Evolutionary conservation across 805 yeast genomes (phyloP).

Genomic region (Peterozyma toletana): DNA sequence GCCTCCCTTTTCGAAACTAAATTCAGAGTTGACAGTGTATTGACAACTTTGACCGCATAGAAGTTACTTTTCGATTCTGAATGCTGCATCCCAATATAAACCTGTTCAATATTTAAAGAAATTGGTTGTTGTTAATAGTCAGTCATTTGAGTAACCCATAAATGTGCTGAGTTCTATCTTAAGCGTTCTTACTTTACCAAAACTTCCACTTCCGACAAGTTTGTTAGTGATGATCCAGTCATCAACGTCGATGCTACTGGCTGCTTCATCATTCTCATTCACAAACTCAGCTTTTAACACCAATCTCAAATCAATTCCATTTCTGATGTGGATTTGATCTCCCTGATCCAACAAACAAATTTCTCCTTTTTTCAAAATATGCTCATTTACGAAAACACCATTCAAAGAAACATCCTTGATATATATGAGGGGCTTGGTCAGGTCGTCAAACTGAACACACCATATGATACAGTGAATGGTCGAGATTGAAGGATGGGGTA

Average conservation of each 20-base stretch:
- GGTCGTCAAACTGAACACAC: constrained; percentile 42
- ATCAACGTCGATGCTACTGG: constrained; percentile 14
- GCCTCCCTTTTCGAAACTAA: constrained; percentile 31
- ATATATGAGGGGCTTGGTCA: constrained; percentile 38
- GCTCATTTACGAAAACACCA: constrained; percentile 40
- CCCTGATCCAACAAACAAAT: constrained; percentile 26
- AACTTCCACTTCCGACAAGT: constrained; percentile 48
- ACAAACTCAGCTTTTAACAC: constrained; percentile 10
- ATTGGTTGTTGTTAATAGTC: constrained; percentile 12
- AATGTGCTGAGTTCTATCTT: too few relatives aligned
- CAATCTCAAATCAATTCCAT: constrained; percentile 13
- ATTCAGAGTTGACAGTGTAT: constrained; percentile 18
- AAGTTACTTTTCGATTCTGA: constrained; percentile 15
- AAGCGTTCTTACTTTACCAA: constrained; percentile 39
- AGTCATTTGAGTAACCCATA: too few relatives aligned
- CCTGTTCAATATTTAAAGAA: constrained; percentile 11
- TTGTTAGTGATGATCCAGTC: constrained; percentile 36
- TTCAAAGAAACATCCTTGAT: constrained; percentile 44
- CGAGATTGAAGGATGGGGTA: constrained; percentile 34
- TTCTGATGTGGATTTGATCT: constrained; percentile 32
- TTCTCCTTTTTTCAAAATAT: constrained; percentile 20
- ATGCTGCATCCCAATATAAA: constrained; percentile 23
- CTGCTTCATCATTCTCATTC: constrained; percentile 9
- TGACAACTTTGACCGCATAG: constrained; percentile 45
- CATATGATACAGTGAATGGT: constrained; percentile 40